Conservation (phyloP, 1,284 basidiomycete genomes). For the Apiotrichum sp. region DNA sequence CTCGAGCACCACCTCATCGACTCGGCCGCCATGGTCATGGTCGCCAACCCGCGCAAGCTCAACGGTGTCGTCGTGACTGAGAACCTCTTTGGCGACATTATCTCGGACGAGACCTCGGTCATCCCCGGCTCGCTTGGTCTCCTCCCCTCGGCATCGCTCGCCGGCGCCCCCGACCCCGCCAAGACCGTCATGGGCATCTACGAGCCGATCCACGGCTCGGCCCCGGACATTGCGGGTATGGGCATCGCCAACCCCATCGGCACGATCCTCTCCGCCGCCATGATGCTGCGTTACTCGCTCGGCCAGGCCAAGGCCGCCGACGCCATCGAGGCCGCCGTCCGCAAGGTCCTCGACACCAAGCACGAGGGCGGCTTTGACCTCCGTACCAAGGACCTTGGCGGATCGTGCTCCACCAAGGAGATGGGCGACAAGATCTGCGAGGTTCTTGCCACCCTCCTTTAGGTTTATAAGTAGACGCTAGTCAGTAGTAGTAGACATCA, state of each 20-base stretch:
- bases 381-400: conserved; percentile 84
- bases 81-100: conserved; percentile 93
- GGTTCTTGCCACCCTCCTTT: conserved; percentile 60
- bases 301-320: conserved; percentile 8
- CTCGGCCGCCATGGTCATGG: conserved; percentile 78
- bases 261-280: conserved; percentile 85
- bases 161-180: conserved; percentile 64
- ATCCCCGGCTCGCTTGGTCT: conserved; percentile 97
- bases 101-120: conserved; percentile 93
- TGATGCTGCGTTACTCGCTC: conserved; percentile 68
- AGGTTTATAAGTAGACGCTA: neutral
- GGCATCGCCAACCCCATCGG: conserved; percentile 86
- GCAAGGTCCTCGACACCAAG: conserved; percentile 74
- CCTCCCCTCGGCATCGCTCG: conserved; percentile 80
- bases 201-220: conserved; percentile 73
- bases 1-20: conserved; percentile 91
- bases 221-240: conserved; percentile 81
- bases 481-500: neutral
- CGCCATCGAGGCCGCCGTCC: conserved; percentile 80
- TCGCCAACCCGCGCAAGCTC: conserved; percentile 81
- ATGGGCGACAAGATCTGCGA: conserved; percentile 81
- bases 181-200: conserved; percentile 67
- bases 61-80: conserved; percentile 90
- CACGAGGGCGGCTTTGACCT: conserved; percentile 69
- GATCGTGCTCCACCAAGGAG: conserved; percentile 65